Evolutionary conservation across 768 basidiomycete genomes (phyloP).

Genomic region (Termitomyces heimii): DNA sequence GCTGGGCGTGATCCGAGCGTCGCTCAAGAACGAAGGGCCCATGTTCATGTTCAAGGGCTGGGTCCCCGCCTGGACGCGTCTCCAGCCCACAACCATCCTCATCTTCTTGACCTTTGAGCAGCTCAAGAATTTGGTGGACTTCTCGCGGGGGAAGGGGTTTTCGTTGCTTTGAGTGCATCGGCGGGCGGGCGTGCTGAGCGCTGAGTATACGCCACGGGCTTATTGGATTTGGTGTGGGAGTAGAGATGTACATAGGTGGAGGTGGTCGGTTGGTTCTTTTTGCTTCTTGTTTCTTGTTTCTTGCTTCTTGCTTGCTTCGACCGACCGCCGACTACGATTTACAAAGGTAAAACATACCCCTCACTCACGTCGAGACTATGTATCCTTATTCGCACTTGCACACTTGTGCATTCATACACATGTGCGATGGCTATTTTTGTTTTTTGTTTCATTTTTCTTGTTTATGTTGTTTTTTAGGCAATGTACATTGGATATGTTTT

Average conservation of each 20-base stretch:
- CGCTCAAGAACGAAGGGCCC: slow-evolving; percentile 67
- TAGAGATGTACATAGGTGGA: too few species aligned
- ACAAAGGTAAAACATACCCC: not conserved
- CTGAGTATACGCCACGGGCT: too few species aligned
- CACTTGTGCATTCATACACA: too few species aligned
- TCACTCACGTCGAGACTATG: not conserved
- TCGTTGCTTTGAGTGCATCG: slow-evolving; percentile 17
- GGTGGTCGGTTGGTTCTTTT: too few species aligned
- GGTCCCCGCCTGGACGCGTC: slow-evolving; percentile 81
- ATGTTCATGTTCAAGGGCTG: slow-evolving; percentile 95
- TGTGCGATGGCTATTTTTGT: not conserved
- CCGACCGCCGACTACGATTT: too few species aligned
- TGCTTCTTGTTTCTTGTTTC: too few species aligned
- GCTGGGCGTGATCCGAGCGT: slow-evolving; percentile 60
- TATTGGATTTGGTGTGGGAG: too few species aligned
- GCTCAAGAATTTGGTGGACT: slow-evolving; percentile 68
- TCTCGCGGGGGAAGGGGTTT: slow-evolving; percentile 38
- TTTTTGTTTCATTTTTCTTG: too few species aligned
- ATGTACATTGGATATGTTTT: too few species aligned
- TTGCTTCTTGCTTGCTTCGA: too few species aligned
- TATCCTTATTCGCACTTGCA: not conserved
- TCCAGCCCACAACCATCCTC: slow-evolving; percentile 84
- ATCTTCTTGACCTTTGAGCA: slow-evolving; percentile 86
- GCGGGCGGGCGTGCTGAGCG: too few species aligned
- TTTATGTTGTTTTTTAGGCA: too few species aligned